A percentile compares a stretch with the other conserved stretches of the same genome.
Evolutionary conservation across 2,329 filamentous ascomycete species (phyloP).

Genomic region (Aspergillus sojae): DNA sequence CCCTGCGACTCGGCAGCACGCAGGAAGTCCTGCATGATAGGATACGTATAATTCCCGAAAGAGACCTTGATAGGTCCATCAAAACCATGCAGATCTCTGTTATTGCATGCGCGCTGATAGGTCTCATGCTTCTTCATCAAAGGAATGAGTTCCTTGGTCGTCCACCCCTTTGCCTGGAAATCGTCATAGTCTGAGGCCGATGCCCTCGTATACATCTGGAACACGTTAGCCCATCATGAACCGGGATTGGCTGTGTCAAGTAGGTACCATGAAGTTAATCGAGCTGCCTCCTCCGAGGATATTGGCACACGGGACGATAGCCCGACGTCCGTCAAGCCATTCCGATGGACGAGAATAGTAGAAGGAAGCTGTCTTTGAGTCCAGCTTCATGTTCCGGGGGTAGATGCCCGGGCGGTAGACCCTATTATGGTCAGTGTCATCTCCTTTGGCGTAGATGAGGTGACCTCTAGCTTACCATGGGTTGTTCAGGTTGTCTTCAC

Average conservation of each 20-base stretch:
- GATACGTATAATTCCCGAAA: conserved; percentile 79
- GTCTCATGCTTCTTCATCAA: conserved; percentile 82
- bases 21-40: conserved; percentile 80
- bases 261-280: conserved; percentile 72
- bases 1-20: conserved; percentile 72
- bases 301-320: conserved; percentile 74
- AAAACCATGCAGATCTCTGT: conserved; percentile 69
- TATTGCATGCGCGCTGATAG: conserved; percentile 68
- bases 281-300: conserved; percentile 72
- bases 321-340: conserved; percentile 70
- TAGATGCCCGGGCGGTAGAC: conserved; percentile 76
- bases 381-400: conserved; percentile 76
- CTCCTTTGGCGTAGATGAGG: not conserved
- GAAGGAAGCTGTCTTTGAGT: conserved; percentile 80
- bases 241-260: no score
- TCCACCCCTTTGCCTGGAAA: conserved; percentile 80
- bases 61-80: conserved; percentile 82
- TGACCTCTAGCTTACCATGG: conserved; percentile 53
- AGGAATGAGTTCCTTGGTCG: conserved; percentile 72
- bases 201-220: conserved; percentile 71
- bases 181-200: conserved; percentile 76
- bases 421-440: conserved; percentile 39
- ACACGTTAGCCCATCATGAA: not conserved
- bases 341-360: conserved; percentile 76
- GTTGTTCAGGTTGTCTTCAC: conserved; percentile 75